Evolutionary conservation across 352 stramenopile genomes (phyloP).

Genomic region (Globisporangium polare): DNA sequence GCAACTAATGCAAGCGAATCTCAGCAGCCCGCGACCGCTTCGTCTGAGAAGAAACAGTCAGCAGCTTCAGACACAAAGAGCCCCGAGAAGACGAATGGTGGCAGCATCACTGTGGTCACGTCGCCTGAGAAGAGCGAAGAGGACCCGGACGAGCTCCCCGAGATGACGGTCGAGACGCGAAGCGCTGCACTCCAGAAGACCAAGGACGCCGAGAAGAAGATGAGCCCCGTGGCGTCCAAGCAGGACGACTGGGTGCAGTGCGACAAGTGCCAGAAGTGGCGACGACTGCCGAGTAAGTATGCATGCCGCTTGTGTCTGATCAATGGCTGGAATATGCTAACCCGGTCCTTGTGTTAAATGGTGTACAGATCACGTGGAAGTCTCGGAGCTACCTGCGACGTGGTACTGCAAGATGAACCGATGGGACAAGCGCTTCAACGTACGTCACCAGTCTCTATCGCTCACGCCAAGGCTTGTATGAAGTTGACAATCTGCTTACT

Average conservation of each 20-base stretch:
- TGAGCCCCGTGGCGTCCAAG: slow-evolving; percentile 54
- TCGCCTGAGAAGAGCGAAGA: slow-evolving; percentile 14
- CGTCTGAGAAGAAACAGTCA: slow-evolving; percentile 16
- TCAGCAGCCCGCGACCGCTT: slow-evolving; percentile 6
- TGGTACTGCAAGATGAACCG: slow-evolving; percentile 89
- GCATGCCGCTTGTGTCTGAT: slow-evolving; percentile 1
- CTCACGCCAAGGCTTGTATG: not conserved
- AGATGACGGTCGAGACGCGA: slow-evolving; percentile 50
- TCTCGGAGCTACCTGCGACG: slow-evolving; percentile 60
- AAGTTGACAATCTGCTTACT: too few species aligned
- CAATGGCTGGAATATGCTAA: not conserved
- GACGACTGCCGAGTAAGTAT: slow-evolving; percentile 66
- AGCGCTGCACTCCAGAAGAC: slow-evolving; percentile 47
- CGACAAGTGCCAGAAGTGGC: slow-evolving; percentile 85
- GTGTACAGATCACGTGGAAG: slow-evolving; percentile 65
- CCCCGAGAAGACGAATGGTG: slow-evolving; percentile 14
- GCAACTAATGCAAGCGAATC: not conserved
- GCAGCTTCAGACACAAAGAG: slow-evolving; percentile 12
- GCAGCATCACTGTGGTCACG: not conserved
- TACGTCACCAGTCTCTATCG: slow-evolving; percentile 19
- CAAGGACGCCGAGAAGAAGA: slow-evolving; percentile 39
- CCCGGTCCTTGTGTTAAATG: not conserved
- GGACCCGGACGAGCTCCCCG: slow-evolving; percentile 14
- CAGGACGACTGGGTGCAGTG: slow-evolving; percentile 86
- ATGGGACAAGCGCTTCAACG: slow-evolving; percentile 78